Conservation (phyloP, 192 early-diverging fungal genomes). For the Gaertneriomyces sp. region DNA sequence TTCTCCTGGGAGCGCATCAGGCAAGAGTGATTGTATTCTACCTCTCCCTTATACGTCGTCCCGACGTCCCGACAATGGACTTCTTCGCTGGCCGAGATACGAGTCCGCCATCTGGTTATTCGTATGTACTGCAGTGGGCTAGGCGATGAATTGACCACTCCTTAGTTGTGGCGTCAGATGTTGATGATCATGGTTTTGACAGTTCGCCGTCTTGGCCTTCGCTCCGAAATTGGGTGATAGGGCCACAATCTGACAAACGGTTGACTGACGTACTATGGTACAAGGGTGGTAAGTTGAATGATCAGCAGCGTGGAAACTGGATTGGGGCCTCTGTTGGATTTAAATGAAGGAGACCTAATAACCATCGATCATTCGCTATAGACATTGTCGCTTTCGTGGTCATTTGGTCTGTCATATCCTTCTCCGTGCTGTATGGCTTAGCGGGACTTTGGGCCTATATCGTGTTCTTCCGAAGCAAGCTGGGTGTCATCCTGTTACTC, state of each 20-base stretch:
- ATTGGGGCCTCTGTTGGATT: neutral
- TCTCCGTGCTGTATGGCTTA: constrained; percentile 52
- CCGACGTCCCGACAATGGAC: constrained; percentile 8
- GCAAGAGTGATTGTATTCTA: too few relatives aligned
- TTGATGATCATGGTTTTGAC: neutral
- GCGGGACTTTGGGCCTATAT: constrained; percentile 56
- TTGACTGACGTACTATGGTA: constrained; percentile 24
- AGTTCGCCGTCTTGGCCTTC: constrained; percentile 25
- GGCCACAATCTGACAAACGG: constrained; percentile 8
- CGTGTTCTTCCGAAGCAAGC: constrained; percentile 46
- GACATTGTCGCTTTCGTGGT: constrained; percentile 61
- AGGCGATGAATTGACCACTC: neutral
- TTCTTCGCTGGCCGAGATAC: constrained; percentile 16
- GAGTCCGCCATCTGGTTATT: constrained; percentile 14
- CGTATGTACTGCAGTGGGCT: constrained; percentile 1
- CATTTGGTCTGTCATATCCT: constrained; percentile 62
- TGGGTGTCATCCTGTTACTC: constrained; percentile 34
- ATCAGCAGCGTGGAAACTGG: neutral
- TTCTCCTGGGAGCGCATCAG: too few relatives aligned
- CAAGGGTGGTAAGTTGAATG: constrained; percentile 16
- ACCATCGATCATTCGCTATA: constrained; percentile 9
- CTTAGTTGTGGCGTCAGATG: neutral
- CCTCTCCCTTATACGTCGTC: too few relatives aligned
- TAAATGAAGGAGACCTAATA: neutral
- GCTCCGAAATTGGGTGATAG: constrained; percentile 19